Evolutionary conservation across 2,329 filamentous ascomycete species (phyloP), one percentile per base, ranked within the genome.

Genomic region (Beauveria bassiana): DNA sequence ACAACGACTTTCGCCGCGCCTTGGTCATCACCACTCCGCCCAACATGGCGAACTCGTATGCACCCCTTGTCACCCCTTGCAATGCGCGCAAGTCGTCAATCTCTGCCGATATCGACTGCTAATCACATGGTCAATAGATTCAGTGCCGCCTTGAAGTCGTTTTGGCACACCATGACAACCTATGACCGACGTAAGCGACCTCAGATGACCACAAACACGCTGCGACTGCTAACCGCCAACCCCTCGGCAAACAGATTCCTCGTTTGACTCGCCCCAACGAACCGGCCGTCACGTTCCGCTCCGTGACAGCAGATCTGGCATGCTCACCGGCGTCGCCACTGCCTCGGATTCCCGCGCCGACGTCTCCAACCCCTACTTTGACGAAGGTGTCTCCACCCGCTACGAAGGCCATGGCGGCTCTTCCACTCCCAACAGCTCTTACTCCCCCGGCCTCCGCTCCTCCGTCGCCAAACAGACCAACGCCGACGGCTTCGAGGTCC

Each of bases 81-180:
- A 10, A 45, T 18, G 18, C n/a, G 38, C 49, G 57, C 47, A 59
- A 40, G 10, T 16, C 47, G 4, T 12, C 47, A 26, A 42, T 26
- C 26, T 14, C 53, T 28, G 12, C 14, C 16, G 2, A 8, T 24
- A 3, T 28, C 28, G n/a, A 16, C 18, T 43, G 57, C 57, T 59
- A 34, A 56, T 40, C 59, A 71, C 64, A 8, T 14, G 22, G 38
- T 2, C 34, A 42, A 52, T 67, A 88, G 88, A 70, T 75, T 93
- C 71, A 82, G 85, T 69, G 83, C 83, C 69, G 86, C 88, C 76
- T 89, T 95, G 77, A 89, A 89, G 77, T 90, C 89, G 65, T 93
- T 99, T 79, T 99, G 95, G 95, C 95, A 98, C 81, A 86, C 89
- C 68, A 95, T 88, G 84, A 88, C 85, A 75, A 88, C 85, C 68